Evolutionary conservation across 108 stramenopile genomes (phyloP), one percentile per base, ranked within the genome.

Genomic region (Pseudonitzschia delicatissima): DNA sequence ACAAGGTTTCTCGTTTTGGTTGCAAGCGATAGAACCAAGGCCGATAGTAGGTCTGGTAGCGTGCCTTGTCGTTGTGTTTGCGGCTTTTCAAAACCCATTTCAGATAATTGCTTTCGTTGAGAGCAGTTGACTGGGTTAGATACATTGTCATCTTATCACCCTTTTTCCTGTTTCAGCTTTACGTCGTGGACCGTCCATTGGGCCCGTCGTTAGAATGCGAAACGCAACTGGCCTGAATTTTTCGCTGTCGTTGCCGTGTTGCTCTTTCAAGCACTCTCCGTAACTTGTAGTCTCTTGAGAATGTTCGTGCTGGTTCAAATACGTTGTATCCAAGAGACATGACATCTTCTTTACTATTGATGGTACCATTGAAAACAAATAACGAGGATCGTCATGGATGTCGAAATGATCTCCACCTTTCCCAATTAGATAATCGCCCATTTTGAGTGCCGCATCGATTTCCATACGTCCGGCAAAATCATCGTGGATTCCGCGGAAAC

Each of bases 401-500:
- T 79, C 82, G 67, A 79, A 77, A 37, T 83, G 78, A 59, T 83
- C 82, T 25, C 64, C 57, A 6, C 78, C 82, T 8, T 55, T 28
- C 12, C 53, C n/a, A 27, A 83, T 69, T 67, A 83, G 50, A 7
- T 42, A 8, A 27, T 73, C 53, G 15, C 65, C 82, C 60, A 83
- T 29, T 9, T 44, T 31, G 7, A 79, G 37, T 1, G 65, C 50
- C 13, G 66, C 37, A 2, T 42, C 37, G 17, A 84, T 42, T 18
- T 80, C 79, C n/a, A 68, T 15, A 1, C 48, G 32, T 8, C 51
- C 4, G 9, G 78, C 36, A 23, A 68, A 11, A 42, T 73, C 49
- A 40, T 84, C 82, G 50, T 84, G 82, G 2, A 84, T 68, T 17
- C 82, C 82, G 20, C 82, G 72, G 50, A 84, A 80, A 57, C 82